phyloP scores from a whole-genome alignment of 805 yeast genomes.

The Suhomyces kilbournensis region DNA sequence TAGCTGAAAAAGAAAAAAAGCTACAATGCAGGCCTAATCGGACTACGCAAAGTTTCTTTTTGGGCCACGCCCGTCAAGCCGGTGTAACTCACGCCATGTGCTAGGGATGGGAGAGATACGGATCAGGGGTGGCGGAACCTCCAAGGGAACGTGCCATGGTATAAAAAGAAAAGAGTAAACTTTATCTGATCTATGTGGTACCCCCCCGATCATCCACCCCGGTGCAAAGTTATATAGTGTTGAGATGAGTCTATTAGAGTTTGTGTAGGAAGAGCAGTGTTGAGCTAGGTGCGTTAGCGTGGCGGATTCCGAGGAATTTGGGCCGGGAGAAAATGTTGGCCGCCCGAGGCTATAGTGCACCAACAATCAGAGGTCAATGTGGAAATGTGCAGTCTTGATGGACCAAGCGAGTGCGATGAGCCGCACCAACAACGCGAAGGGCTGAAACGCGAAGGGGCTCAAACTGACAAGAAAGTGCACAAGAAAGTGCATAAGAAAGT shows the following conservation, averaged over 20 bases:
- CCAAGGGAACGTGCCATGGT: neutral
- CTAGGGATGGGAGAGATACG: neutral
- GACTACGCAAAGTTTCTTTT: neutral
- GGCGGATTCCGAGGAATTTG: neutral
- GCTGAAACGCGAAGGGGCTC: neutral
- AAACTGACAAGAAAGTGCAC: no score
- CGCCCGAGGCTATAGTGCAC: neutral
- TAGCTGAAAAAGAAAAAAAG: neutral
- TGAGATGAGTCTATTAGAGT: neutral
- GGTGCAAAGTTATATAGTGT: no score
- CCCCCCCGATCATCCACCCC: no score
- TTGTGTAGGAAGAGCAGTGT: neutral
- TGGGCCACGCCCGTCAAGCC: neutral
- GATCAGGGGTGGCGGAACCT: neutral
- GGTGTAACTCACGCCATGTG: neutral
- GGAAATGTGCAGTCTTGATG: neutral
- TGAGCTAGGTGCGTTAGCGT: neutral
- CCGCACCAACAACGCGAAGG: neutral
- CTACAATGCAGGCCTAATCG: neutral
- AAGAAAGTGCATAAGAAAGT: neutral
- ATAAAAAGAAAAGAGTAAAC: neutral
- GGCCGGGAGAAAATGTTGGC: slow-evolving; percentile 1
- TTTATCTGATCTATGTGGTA: neutral
- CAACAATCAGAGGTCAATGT: neutral
- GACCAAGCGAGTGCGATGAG: neutral